Base-by-base conservation (phyloP, 371 early-diverging fungal species). In the Lichtheimia corymbifera region DNA sequence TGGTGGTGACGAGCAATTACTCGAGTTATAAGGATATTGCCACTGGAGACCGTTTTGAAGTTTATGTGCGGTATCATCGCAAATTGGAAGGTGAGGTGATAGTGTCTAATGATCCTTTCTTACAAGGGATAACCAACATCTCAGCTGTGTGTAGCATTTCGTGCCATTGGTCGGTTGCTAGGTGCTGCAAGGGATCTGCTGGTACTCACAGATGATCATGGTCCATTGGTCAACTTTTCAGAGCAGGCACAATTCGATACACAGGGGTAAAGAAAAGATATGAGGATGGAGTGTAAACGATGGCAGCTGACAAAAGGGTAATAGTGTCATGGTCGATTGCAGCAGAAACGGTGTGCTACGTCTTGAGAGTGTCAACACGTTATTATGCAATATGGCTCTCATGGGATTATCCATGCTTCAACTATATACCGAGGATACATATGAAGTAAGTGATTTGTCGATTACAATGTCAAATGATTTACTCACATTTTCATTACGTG, bases 361-460 rank as follows among this genome's bases (percentile, higher is more conserved):
- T 14, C 69, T 88, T 25, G 70, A 82, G 1, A 86, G 78, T 17
- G 82, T 94, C 15, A 79, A 82, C 18, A 82, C 76, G 44, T 60
- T 93, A 61, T 69, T 93, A 49, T 84, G 91, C 35, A 74, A 80
- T 50, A 85, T 87, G 77, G 91, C 94, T 6, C 66, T 94, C 42
- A 84, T 93, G 83, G 95, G 95, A 1, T 73, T 91, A 65, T 91
- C 88, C 66, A 91, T 91, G 83, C 72, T 95, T 41, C 92, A 92
- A 72, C 73, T 95, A 45, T 95, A 95, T 68, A 94, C 94, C 1
- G 95, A 95, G 61, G 95, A 94, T 63, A 94, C 95, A 0, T 94
- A 83, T 68, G 79, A 84, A 70, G 85, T 88, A 42, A 20, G 22
- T 35, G 35, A 35, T 35, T 35, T 35, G 35, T 11, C 11, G 1